Evolutionary conservation across 1,139 yeast genomes (phyloP).

Genomic region (Lodderomyces orthopsilosis): DNA sequence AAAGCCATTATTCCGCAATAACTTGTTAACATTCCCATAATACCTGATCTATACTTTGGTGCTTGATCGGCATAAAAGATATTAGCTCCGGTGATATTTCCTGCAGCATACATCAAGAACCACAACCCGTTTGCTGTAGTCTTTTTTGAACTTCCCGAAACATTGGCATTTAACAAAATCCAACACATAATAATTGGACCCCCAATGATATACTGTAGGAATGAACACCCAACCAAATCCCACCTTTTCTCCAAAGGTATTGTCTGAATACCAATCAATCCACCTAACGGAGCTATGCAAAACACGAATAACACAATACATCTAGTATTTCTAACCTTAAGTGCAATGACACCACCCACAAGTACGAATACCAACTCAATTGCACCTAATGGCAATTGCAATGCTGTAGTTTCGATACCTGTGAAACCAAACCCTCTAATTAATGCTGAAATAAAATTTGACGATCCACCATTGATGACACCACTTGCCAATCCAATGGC

Average conservation of each 20-base stretch:
- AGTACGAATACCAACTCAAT: slow-evolving; percentile 29
- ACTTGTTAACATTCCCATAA: slow-evolving; percentile 1
- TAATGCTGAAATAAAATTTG: slow-evolving; percentile 26
- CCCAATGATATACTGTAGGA: slow-evolving; percentile 33
- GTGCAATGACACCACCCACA: slow-evolving; percentile 21
- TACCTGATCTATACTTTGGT: slow-evolving; percentile 27
- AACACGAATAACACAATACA: slow-evolving; percentile 18
- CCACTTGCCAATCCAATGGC: slow-evolving; percentile 24
- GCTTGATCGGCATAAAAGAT: slow-evolving; percentile 28
- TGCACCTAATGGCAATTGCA: slow-evolving; percentile 32
- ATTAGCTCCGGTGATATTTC: slow-evolving; percentile 29
- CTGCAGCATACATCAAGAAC: slow-evolving; percentile 28
- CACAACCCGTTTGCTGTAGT: slow-evolving; percentile 23
- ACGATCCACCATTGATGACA: slow-evolving; percentile 28
- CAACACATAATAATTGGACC: slow-evolving; percentile 33
- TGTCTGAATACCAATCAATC: slow-evolving; percentile 23
- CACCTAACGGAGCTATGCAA: slow-evolving; percentile 23
- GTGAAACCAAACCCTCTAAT: slow-evolving; percentile 26
- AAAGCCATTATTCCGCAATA: slow-evolving; percentile 13
- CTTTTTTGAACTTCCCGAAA: slow-evolving; percentile 26
- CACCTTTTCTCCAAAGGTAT: slow-evolving; percentile 21
- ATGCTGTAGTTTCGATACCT: slow-evolving; percentile 24
- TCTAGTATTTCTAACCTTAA: slow-evolving; percentile 19
- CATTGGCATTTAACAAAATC: slow-evolving; percentile 25
- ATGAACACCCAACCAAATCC: slow-evolving; percentile 31